Conservation (phyloP, 306 rosid species). For the Vicia villosa region DNA sequence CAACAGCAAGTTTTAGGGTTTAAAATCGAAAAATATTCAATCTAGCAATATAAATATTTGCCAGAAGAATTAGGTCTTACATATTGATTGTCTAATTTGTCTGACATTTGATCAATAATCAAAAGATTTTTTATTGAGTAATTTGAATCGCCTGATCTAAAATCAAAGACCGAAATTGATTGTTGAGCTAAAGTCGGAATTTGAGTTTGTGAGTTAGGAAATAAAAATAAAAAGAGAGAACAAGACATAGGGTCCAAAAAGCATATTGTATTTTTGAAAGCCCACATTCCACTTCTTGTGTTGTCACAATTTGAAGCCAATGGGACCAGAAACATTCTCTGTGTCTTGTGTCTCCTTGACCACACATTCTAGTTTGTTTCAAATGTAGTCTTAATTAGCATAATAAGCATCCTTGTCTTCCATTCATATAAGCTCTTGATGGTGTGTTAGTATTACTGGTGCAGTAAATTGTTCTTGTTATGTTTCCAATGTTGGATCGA, state of each 20-base stretch:
- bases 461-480: constrained; percentile 9
- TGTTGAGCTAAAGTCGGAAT: too few relatives aligned
- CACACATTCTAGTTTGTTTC: constrained; percentile 35
- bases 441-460: not conserved
- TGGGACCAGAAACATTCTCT: constrained; percentile 77
- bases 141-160: not conserved
- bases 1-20: too few relatives aligned
- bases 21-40: too few relatives aligned
- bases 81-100: too few relatives aligned
- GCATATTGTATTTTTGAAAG: constrained; percentile 35
- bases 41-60: too few relatives aligned
- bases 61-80: too few relatives aligned
- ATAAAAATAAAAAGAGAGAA: not conserved
- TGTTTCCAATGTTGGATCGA: constrained; percentile 35
- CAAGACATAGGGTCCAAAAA: constrained; percentile 39
- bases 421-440: constrained; percentile 21
- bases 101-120: too few relatives aligned
- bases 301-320: constrained; percentile 38
- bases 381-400: constrained; percentile 31
- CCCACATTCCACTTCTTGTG: constrained; percentile 44
- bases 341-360: constrained; percentile 73
- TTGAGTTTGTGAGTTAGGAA: too few relatives aligned
- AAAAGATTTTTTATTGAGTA: too few relatives aligned
- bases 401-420: constrained; percentile 15
- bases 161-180: not conserved